Conservation (phyloP, 176 grass and related monocot species). For the Eragrostis curvula region DNA sequence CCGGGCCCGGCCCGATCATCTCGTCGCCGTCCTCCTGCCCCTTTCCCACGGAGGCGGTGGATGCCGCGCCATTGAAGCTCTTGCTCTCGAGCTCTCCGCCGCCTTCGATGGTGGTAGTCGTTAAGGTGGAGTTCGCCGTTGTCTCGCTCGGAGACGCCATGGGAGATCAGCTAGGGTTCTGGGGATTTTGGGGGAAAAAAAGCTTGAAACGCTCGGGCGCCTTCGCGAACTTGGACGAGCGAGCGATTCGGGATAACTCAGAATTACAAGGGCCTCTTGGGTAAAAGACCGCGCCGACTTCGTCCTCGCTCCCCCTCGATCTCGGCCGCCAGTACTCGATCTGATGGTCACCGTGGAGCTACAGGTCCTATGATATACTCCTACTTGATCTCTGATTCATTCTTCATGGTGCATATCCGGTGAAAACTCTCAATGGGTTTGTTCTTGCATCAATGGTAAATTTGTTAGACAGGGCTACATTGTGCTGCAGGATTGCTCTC, state of each 20-base stretch:
- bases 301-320: not conserved
- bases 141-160: constrained; percentile 47
- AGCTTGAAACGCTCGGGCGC: not conserved
- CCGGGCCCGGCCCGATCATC: constrained; percentile 73
- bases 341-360: not conserved
- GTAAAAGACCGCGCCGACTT: not conserved
- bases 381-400: not conserved
- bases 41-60: constrained; percentile 8
- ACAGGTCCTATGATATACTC: not conserved
- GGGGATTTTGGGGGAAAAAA: constrained; percentile 22
- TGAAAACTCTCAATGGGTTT: not conserved
- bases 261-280: not conserved
- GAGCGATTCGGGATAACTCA: not conserved
- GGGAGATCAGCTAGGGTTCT: constrained; percentile 52
- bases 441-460: too few species aligned
- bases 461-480: too few species aligned
- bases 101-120: constrained; percentile 7
- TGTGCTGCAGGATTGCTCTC: too few species aligned
- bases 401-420: not conserved
- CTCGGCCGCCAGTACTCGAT: not conserved
- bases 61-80: constrained; percentile 33
- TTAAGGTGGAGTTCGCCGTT: constrained; percentile 37
- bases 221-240: not conserved
- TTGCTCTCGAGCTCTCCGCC: constrained; percentile 50
- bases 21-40: constrained; percentile 44